phyloP scores from a whole-genome alignment of 1,139 yeast genomes.

The Meyerozyma carpophila region DNA sequence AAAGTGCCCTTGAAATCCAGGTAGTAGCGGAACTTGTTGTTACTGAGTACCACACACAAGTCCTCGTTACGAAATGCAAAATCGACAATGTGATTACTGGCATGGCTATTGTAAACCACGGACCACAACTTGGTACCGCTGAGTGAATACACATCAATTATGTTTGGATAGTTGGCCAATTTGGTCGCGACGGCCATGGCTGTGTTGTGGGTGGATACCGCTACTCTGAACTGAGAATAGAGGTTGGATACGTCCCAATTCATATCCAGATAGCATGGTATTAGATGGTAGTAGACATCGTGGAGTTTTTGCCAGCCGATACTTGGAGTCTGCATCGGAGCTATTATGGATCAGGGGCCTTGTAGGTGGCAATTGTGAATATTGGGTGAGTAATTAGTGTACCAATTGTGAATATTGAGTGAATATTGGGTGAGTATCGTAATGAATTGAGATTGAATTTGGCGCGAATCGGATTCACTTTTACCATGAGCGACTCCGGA shows the following conservation, averaged over 20 bases:
- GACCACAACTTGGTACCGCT: slow-evolving; percentile 47
- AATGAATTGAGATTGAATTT: neutral
- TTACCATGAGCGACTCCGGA: slow-evolving; percentile 10
- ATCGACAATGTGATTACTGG: slow-evolving; percentile 51
- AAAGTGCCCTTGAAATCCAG: slow-evolving; percentile 65
- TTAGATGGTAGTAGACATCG: slow-evolving; percentile 54
- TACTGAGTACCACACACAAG: slow-evolving; percentile 55
- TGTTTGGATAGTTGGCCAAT: slow-evolving; percentile 18
- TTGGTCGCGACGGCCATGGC: slow-evolving; percentile 33
- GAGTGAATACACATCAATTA: slow-evolving; percentile 47
- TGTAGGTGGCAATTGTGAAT: neutral
- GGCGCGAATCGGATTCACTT: neutral
- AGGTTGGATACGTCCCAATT: slow-evolving; percentile 33
- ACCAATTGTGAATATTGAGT: neutral
- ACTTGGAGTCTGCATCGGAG: slow-evolving; percentile 33
- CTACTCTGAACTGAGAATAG: slow-evolving; percentile 23
- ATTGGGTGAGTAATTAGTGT: too few species aligned
- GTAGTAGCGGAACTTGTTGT: slow-evolving; percentile 58
- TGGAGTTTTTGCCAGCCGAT: slow-evolving; percentile 59
- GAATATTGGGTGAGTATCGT: neutral
- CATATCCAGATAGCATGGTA: slow-evolving; percentile 37
- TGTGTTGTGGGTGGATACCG: slow-evolving; percentile 41
- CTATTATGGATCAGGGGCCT: neutral
- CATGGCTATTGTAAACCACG: slow-evolving; percentile 46
- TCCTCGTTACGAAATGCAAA: slow-evolving; percentile 56